A percentile compares a stretch with the other conserved stretches of the same genome.
phyloP scores from a whole-genome alignment of 2,329 filamentous ascomycete genomes.

The Aureobasidium pullulans region DNA sequence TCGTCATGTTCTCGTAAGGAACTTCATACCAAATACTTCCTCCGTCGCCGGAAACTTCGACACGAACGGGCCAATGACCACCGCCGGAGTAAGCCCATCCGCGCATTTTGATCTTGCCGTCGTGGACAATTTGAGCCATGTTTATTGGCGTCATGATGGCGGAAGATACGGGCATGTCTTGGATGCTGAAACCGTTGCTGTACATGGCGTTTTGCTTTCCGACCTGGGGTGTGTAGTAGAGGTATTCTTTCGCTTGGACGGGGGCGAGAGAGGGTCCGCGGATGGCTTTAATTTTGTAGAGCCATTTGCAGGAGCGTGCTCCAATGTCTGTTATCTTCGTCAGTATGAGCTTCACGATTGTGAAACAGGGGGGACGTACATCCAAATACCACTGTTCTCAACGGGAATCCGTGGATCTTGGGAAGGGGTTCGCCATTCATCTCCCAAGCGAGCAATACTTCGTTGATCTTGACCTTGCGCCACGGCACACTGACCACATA shows the following conservation, averaged over 20 bases:
- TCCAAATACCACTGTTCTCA: conserved; percentile 52
- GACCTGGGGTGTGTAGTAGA: conserved; percentile 62
- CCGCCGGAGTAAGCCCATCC: conserved; percentile 40
- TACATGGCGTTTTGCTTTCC: conserved; percentile 59
- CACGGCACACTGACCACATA: conserved; percentile 61
- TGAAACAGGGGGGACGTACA: not conserved
- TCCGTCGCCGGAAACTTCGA: conserved; percentile 58
- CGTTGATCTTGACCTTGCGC: conserved; percentile 59
- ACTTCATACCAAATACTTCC: conserved; percentile 59
- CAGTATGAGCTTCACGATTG: conserved; percentile 23
- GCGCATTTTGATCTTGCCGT: conserved; percentile 49
- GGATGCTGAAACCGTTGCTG: conserved; percentile 57
- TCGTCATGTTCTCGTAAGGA: conserved; percentile 51
- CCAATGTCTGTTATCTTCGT: conserved; percentile 45
- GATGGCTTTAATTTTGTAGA: conserved; percentile 57
- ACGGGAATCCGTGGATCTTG: conserved; percentile 57
- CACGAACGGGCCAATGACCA: conserved; percentile 46
- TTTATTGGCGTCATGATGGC: conserved; percentile 59
- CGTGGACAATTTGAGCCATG: conserved; percentile 55
- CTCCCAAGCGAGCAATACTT: conserved; percentile 62
- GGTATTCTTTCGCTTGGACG: conserved; percentile 58
- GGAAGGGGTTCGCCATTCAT: conserved; percentile 63
- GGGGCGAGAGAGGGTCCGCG: conserved; percentile 49
- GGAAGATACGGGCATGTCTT: conserved; percentile 63
- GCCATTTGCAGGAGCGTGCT: conserved; percentile 57